phyloP scores from a whole-genome alignment of 2,329 filamentous ascomycete species.

The Pyricularia grisea region DNA sequence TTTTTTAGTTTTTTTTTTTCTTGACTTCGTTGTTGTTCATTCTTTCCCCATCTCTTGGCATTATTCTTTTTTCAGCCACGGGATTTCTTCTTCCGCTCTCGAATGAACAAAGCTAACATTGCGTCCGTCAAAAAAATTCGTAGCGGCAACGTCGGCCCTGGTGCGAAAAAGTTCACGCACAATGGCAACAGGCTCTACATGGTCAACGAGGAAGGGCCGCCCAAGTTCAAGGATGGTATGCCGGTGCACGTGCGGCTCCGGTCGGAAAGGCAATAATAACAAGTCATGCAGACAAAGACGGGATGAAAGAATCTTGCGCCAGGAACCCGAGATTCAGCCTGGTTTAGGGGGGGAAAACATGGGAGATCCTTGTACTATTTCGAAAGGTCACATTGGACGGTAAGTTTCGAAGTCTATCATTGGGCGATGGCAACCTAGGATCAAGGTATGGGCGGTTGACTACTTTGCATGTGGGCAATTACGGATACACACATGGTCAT shows the following conservation, averaged over 20 bases:
- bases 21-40: background rate
- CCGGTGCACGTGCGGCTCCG: constrained; percentile 23
- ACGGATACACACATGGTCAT: background rate
- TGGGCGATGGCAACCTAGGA: background rate
- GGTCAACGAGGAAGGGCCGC: constrained; percentile 14
- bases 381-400: background rate
- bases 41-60: background rate
- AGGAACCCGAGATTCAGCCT: background rate
- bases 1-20: background rate
- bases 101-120: constrained; percentile 7
- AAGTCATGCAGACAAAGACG: background rate
- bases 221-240: constrained; percentile 27
- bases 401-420: background rate
- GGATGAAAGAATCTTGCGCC: background rate
- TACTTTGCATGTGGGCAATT: background rate
- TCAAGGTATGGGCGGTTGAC: background rate
- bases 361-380: background rate
- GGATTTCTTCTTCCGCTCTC: too few species aligned
- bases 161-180: constrained; percentile 15
- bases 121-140: background rate
- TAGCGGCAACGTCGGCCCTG: constrained; percentile 7
- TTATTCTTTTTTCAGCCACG: too few species aligned
- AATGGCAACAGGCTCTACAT: constrained; percentile 21
- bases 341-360: background rate
- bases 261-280: background rate